phyloP scores from a whole-genome alignment of 495 filamentous ascomycete genomes.

The Hypoxylon crocopeplum region DNA sequence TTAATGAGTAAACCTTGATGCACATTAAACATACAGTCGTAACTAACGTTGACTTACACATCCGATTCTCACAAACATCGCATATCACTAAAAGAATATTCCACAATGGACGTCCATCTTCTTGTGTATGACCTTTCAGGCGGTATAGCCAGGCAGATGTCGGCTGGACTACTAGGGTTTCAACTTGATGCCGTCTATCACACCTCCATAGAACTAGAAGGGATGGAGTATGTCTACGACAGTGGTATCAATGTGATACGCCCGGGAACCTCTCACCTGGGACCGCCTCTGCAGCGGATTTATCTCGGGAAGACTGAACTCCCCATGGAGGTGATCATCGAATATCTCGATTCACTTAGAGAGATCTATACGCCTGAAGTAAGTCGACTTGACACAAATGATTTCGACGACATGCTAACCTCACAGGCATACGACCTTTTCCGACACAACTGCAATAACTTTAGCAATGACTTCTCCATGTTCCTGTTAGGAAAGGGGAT shows the following conservation, averaged over 20 bases:
- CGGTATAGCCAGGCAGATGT: conserved; percentile 61
- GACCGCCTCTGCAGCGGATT: conserved; percentile 78
- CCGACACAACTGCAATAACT: conserved; percentile 97
- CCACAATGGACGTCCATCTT: conserved; percentile 82
- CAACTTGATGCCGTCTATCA: conserved; percentile 92
- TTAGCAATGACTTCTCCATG: conserved; percentile 90
- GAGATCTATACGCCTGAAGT: conserved; percentile 84
- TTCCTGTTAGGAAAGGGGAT: conserved; percentile 92
- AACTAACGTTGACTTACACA: neutral
- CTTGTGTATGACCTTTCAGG: conserved; percentile 94
- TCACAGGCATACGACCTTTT: conserved; percentile 82
- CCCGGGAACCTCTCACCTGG: conserved; percentile 85
- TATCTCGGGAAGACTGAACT: conserved; percentile 77
- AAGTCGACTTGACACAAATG: conserved; percentile 20
- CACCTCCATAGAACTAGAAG: conserved; percentile 82
- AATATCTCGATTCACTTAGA: conserved; percentile 86
- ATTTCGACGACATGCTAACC: conserved; percentile 17
- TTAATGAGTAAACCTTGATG: too few relatives aligned
- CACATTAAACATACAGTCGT: too few relatives aligned
- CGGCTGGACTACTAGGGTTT: conserved; percentile 64
- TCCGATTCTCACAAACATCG: neutral
- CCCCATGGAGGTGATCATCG: conserved; percentile 81
- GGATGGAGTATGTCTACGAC: conserved; percentile 61
- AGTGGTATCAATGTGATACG: conserved; percentile 79
- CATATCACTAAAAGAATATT: neutral